Conservation (phyloP, 2,329 filamentous ascomycete genomes). For the Monosporascus sp. region DNA sequence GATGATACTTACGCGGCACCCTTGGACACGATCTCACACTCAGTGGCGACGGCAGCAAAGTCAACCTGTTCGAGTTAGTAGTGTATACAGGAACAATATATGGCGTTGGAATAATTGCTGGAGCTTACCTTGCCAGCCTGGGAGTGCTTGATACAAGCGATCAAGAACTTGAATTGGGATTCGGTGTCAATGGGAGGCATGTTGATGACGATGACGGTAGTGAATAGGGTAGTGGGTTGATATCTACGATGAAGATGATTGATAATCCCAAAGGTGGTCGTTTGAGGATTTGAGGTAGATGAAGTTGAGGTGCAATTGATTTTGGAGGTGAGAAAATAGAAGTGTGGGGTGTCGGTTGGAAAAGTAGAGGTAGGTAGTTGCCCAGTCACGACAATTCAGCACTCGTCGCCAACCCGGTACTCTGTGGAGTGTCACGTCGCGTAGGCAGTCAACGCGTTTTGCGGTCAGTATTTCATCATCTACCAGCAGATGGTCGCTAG, state of each 20-base stretch:
- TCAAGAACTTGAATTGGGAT: conserved; percentile 59
- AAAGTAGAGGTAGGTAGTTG: background rate
- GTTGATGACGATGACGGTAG: conserved; percentile 13
- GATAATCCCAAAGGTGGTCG: background rate
- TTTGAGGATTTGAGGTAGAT: background rate
- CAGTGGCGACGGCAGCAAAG: conserved; percentile 59
- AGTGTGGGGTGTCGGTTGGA: background rate
- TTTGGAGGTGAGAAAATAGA: background rate
- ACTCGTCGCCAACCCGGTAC: background rate
- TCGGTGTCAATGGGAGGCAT: conserved; percentile 49
- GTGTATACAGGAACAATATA: background rate
- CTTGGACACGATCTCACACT: conserved; percentile 59
- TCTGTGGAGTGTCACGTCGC: background rate
- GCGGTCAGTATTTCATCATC: no score
- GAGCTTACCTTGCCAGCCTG: conserved; percentile 52
- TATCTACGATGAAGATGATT: background rate
- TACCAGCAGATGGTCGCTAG: no score
- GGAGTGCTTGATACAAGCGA: conserved; percentile 60
- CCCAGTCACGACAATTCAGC: background rate
- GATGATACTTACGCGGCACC: conserved; percentile 61
- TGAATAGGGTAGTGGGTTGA: no score
- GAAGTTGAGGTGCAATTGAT: background rate
- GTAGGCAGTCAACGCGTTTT: no score
- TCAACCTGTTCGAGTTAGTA: conserved; percentile 47
- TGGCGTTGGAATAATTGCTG: background rate